Evolutionary conservation across 202 grass and related monocot species (phyloP), one percentile per base, ranked within the genome.

Genomic region (Digitaria exilis): DNA sequence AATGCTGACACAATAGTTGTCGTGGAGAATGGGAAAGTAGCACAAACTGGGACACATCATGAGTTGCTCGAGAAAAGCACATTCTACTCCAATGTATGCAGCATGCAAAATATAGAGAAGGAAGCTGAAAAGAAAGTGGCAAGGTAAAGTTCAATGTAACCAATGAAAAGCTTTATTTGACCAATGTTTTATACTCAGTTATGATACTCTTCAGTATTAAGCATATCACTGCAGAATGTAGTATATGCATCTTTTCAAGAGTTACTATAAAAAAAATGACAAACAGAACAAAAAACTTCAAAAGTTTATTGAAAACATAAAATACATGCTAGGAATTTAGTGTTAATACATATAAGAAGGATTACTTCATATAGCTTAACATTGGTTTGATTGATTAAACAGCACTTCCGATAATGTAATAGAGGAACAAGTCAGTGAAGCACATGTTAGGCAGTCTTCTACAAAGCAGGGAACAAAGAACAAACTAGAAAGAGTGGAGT

Each of bases 1-100:
- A 84, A 88, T 50, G 80, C 88, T 42, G 76, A 95, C 65, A 92
- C 80, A 42, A 95, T 95, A 51, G 90, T 88, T 67, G 88, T 90
- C 5, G 74, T 95, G 1, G 90, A 95, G 51, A 77, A 95, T 68
- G 93, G 93, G 70, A 77, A 65, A 84, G 90, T 92, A 9, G 73
- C 88, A 51, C 85, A 95, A 55, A 76, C 82, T 32, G 93, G 93
- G 28, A 95, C 83, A 14, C 93, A 95, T 63, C 18, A 80, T 37
- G 88, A 92, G 76, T 81, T 95, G 56, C 83, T 95, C 8, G 65
- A 39, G 14, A 89, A 34, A 84, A 90, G 86, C 64, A 30, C 44
- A 65, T 93, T 91, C 79, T 92, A 92, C 48, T 79, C 35, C 7
- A 92, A 78, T 11, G 56, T 76, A 66, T 90, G 84, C 61, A 61